A percentile compares a stretch with the other conserved stretches of the same genome.
Evolutionary conservation across 176 grass and related monocot species (phyloP).

Genomic region (Carex kokanica): DNA sequence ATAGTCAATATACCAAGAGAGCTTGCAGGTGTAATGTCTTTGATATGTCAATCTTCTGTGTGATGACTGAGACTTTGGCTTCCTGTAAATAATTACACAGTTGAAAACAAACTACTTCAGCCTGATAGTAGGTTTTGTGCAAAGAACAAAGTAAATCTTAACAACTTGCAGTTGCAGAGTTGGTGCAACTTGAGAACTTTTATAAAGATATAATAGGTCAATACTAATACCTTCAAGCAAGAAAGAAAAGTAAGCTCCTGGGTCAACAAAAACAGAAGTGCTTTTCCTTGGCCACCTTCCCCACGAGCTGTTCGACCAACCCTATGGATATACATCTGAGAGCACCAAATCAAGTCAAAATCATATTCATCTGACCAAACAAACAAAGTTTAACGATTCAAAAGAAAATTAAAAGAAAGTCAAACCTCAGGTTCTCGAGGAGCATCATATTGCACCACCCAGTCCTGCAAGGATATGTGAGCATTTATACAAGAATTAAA

Average conservation of each 20-base stretch:
- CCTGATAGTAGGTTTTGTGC: background rate
- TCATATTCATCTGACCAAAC: background rate
- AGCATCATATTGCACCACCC: conserved; percentile 49
- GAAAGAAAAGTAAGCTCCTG: conserved; percentile 22
- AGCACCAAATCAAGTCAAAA: background rate
- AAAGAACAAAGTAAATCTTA: background rate
- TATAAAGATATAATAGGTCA: background rate
- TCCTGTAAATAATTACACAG: conserved; percentile 4
- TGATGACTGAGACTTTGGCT: background rate
- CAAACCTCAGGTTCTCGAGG: conserved; percentile 43
- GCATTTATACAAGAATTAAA: background rate
- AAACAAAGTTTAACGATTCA: background rate
- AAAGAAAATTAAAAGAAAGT: background rate
- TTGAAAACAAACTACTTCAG: background rate
- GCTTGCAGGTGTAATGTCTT: conserved; percentile 1
- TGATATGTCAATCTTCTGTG: conserved; percentile 12
- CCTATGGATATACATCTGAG: conserved; percentile 45
- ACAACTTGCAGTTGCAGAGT: background rate
- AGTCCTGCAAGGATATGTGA: conserved; percentile 29
- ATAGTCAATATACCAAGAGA: background rate
- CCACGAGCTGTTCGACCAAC: conserved; percentile 50
- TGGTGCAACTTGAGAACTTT: background rate
- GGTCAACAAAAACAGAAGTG: conserved; percentile 17
- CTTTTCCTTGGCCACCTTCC: conserved; percentile 38
- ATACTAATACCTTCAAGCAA: conserved; percentile 4